These are phyloP conservation scores for Crithidia fasciculata DNA, from an alignment of 208 protist genomes.

Conservation along the genomic window DNA sequence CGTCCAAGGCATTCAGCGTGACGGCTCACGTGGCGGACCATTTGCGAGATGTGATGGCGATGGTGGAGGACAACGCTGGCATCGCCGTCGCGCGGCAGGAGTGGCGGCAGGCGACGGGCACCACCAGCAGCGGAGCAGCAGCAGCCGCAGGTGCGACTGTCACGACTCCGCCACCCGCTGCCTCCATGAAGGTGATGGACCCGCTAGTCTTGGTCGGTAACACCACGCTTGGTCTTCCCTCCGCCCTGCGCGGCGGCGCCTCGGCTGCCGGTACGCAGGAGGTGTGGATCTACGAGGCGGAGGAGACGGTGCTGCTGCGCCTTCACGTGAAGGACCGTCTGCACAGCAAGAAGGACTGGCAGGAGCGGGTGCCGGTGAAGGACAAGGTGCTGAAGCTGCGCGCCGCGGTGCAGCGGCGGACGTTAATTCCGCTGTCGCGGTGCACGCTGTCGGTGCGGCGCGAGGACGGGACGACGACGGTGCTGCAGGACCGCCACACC, in stretches of 20 bases:
- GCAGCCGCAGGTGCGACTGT: neutral
- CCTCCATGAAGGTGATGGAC: constrained; percentile 43
- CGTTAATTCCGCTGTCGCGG: constrained; percentile 85
- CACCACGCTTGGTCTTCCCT: constrained; percentile 66
- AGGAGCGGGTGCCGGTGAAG: constrained; percentile 50
- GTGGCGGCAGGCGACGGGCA: constrained; percentile 46
- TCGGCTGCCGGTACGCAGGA: constrained; percentile 33
- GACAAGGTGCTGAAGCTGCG: constrained; percentile 85
- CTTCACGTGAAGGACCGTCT: constrained; percentile 50
- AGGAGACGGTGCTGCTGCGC: constrained; percentile 59
- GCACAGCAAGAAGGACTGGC: constrained; percentile 70
- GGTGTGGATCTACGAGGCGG: constrained; percentile 70
- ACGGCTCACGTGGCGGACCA: constrained; percentile 83
- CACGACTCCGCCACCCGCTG: neutral
- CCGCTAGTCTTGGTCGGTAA: constrained; percentile 45
- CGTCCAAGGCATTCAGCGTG: constrained; percentile 81
- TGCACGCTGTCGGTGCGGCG: constrained; percentile 53
- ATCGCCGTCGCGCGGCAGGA: constrained; percentile 77
- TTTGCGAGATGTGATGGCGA: constrained; percentile 76
- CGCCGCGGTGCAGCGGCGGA: constrained; percentile 75
- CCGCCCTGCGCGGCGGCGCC: constrained; percentile 17
- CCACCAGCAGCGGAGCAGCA: constrained; percentile 1
- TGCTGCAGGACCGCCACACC: constrained; percentile 77
- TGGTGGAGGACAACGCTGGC: constrained; percentile 80
- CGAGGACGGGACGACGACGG: constrained; percentile 15